Base-by-base conservation (phyloP, 1,284 basidiomycete species). In the Golubevia sp. region DNA sequence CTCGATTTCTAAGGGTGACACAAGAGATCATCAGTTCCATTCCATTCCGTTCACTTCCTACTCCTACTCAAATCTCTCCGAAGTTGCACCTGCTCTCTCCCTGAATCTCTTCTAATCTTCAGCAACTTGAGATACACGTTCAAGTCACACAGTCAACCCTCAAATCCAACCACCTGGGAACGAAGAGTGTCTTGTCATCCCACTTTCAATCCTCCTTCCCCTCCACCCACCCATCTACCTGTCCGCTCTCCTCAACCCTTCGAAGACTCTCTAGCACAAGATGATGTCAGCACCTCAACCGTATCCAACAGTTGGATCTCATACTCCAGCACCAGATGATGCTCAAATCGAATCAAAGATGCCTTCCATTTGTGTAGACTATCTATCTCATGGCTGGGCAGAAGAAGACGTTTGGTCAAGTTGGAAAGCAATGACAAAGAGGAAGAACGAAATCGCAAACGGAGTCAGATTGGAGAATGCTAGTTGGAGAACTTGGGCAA, bases 331-430 rank as follows among this genome's bases (percentile, higher is more conserved):
- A 15, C 77, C 78, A 34, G 80, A 83, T 57, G 80, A 83, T 62
- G 74, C 75, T 6, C 72, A 82, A 65, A 83, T 83, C 70, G 69
- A 75, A 56, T 70, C 73, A 38, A 63, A 71, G 50, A 76, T 74
- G 65, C 88, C 88, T 7, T 86, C 86, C 59, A 88, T 89, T 74
- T 88, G 88, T 77, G 88, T 89, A 63, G 88, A 89, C 83, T 89
- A 89, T 74, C 86, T 89, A 64, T 94, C 92, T 57, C 95, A 99
- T 85, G 88, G 97, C 66, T 99, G 97, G 96, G 88, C 90, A 69
- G 97, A 99, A 85, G 95, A 98, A 84, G 97, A 99, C 84, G 94
- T 99, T 13, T 97, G 94, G 94, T 91, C 92, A 62, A 94, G 92
- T 57, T 99, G 96, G 96, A 89, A 96, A 73, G 93, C 91, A 82